Evolutionary conservation across 2,329 filamentous ascomycete genomes (phyloP).

Genomic region (Aspergillus sp.): DNA sequence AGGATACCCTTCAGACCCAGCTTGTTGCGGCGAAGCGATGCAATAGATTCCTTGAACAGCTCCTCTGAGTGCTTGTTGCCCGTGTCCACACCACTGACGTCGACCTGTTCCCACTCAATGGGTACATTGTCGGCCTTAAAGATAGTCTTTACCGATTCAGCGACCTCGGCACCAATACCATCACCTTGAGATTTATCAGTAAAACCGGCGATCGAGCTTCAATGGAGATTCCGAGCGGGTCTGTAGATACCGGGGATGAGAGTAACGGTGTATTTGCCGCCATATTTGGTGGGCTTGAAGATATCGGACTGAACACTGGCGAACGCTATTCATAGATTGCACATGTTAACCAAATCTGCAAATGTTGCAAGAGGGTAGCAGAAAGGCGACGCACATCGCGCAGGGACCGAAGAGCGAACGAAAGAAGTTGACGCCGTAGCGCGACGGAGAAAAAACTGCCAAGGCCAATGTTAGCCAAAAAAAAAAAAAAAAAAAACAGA

Average conservation of each 20-base stretch:
- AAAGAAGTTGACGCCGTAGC: constrained; percentile 41
- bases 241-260: constrained; percentile 73
- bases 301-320: constrained; percentile 88
- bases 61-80: constrained; percentile 85
- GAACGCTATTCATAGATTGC: constrained; percentile 42
- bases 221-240: not conserved
- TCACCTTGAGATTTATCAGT: constrained; percentile 53
- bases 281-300: constrained; percentile 98
- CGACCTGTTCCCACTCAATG: constrained; percentile 97
- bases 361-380: constrained; percentile 1
- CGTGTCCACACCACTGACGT: constrained; percentile 83
- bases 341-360: constrained; percentile 14
- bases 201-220: constrained; percentile 1
- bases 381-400: constrained; percentile 45
- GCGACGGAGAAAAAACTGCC: constrained; percentile 52
- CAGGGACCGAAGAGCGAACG: constrained; percentile 45
- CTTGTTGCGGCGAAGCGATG: constrained; percentile 96
- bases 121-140: constrained; percentile 99
- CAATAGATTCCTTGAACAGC: constrained; percentile 90
- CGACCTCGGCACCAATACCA: constrained; percentile 95
- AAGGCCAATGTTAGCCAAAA: constrained; percentile 5
- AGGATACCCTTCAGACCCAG: constrained; percentile 97
- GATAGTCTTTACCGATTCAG: constrained; percentile 96
- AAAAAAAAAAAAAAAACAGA: not conserved
- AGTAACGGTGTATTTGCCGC: constrained; percentile 98